Percentiles rank a stretch among this genome's conserved stretches.
phyloP scores from a whole-genome alignment of 2,329 filamentous ascomycete genomes.

The Pseudogymnoascus sp. region DNA sequence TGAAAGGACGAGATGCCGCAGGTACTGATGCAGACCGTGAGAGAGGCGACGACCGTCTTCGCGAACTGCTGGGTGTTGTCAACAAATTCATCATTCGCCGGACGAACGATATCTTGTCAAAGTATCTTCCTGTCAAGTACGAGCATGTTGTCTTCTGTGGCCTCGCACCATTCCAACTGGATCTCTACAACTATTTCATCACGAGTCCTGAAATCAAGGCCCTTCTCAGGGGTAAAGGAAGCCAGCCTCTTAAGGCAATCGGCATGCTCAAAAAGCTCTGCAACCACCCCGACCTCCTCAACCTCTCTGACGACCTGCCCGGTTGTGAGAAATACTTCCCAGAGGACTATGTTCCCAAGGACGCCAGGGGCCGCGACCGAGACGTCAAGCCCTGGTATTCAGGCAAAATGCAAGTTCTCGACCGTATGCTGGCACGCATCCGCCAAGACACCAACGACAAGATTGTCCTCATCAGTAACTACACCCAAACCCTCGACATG shows the following conservation, averaged over 20 bases:
- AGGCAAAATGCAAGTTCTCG: conserved; percentile 97
- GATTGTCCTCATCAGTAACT: conserved; percentile 97
- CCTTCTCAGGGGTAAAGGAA: conserved; percentile 84
- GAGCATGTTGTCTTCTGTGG: conserved; percentile 99
- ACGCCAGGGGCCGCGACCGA: conserved; percentile 77
- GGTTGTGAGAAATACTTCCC: conserved; percentile 78
- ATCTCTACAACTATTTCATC: conserved; percentile 95
- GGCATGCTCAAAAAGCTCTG: conserved; percentile 96
- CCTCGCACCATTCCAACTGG: conserved; percentile 82
- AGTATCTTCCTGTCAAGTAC: conserved; percentile 96
- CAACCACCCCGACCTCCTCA: conserved; percentile 91
- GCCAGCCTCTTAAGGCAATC: conserved; percentile 93
- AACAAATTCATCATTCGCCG: conserved; percentile 98
- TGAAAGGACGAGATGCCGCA: conserved; percentile 82
- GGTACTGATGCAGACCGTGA: conserved; percentile 75
- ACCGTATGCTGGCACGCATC: conserved; percentile 93
- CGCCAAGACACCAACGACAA: conserved; percentile 97
- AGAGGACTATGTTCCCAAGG: conserved; percentile 80
- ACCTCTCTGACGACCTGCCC: conserved; percentile 73
- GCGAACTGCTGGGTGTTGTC: conserved; percentile 73
- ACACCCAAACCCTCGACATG: conserved; percentile 90
- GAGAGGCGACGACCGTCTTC: conserved; percentile 74
- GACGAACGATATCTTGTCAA: conserved; percentile 95
- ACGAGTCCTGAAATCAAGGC: conserved; percentile 91
- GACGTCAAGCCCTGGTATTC: conserved; percentile 95